phyloP scores from a whole-genome alignment of 108 stramenopile species.

The Stephanodiscus triporus region DNA sequence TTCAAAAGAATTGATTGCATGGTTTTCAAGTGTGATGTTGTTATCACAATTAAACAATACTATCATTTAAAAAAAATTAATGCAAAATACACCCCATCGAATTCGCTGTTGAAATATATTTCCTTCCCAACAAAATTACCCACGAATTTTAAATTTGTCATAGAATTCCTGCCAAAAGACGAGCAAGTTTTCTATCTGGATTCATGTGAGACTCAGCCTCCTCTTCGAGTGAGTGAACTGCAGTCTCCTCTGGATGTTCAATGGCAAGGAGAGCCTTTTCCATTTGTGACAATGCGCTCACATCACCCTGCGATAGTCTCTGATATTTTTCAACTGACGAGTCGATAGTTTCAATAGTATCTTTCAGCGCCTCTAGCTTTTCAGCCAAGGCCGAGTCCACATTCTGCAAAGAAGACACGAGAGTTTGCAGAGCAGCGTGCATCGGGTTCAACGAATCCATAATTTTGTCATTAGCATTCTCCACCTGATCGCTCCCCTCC shows the following conservation, averaged over 20 bases:
- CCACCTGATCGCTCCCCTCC: background rate
- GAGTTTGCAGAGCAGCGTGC: constrained; percentile 29
- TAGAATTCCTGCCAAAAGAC: constrained; percentile 19
- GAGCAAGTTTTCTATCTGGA: constrained; percentile 22
- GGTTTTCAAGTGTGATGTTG: too few species aligned
- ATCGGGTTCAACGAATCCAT: constrained; percentile 19
- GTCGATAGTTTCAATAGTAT: constrained; percentile 42
- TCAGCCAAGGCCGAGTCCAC: constrained; percentile 25
- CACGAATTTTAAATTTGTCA: too few species aligned
- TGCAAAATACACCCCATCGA: too few species aligned
- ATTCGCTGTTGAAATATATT: too few species aligned
- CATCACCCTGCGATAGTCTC: constrained; percentile 33
- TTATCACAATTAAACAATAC: too few species aligned
- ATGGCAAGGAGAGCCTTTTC: constrained; percentile 33
- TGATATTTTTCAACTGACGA: constrained; percentile 36
- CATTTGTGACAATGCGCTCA: constrained; percentile 36
- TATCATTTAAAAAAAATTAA: too few species aligned
- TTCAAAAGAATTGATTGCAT: too few species aligned
- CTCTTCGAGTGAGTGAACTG: background rate
- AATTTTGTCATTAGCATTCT: constrained; percentile 1
- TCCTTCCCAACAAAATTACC: too few species aligned
- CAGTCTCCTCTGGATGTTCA: background rate
- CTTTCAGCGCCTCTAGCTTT: constrained; percentile 33
- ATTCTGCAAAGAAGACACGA: constrained; percentile 25
- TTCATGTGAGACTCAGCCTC: constrained; percentile 17